Conservation (phyloP, 768 basidiomycete genomes). For the Mycena belliarum region DNA sequence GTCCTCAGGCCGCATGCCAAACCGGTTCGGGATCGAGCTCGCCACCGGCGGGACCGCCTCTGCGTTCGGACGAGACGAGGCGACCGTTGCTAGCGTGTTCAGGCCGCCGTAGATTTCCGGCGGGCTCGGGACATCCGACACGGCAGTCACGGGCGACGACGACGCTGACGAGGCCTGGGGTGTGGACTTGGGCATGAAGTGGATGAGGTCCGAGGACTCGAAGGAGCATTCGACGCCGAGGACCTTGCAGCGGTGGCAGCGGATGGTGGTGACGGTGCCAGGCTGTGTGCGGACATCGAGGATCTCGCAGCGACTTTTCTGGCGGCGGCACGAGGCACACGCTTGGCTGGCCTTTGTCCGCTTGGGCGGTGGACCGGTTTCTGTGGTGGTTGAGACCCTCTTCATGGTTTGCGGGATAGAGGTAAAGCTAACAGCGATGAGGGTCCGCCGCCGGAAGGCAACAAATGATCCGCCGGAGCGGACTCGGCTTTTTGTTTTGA, state of each 20-base stretch:
- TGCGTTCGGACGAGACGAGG: slow-evolving; percentile 18
- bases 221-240: slow-evolving; percentile 48
- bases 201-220: slow-evolving; percentile 34
- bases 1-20: slow-evolving; percentile 35
- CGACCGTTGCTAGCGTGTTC: slow-evolving; percentile 12
- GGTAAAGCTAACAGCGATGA: too few relatives aligned
- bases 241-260: slow-evolving; percentile 54
- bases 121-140: neutral
- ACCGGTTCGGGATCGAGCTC: neutral
- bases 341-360: slow-evolving; percentile 46
- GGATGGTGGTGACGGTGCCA: slow-evolving; percentile 21
- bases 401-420: slow-evolving; percentile 14
- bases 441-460: too few relatives aligned
- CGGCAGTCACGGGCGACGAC: neutral
- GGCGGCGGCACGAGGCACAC: slow-evolving; percentile 46
- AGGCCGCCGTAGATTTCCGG: slow-evolving; percentile 3
- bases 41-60: neutral
- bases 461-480: neutral
- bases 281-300: slow-evolving; percentile 31
- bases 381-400: slow-evolving; percentile 10
- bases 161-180: neutral
- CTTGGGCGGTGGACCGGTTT: slow-evolving; percentile 28
- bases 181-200: slow-evolving; percentile 19
- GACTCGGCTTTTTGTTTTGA: too few relatives aligned
- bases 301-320: slow-evolving; percentile 53